These are phyloP conservation scores for Myrica gale DNA, from an alignment of 306 rosid genomes.

Conservation along the genomic window DNA sequence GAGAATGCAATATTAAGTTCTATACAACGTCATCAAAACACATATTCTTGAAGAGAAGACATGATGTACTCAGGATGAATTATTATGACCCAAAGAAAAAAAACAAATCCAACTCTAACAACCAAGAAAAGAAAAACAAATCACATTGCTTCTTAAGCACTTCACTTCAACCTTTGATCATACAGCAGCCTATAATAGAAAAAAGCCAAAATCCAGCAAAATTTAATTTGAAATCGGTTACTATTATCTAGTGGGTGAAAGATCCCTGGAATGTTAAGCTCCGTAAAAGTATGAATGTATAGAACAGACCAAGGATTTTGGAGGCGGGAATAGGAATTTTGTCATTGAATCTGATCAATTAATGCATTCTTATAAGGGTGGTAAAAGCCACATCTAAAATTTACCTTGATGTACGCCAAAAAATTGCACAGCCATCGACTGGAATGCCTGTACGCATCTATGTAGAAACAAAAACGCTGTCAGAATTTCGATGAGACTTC, in stretches of 20 bases:
- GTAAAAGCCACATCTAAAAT: neutral
- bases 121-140: neutral
- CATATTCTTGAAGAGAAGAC: neutral
- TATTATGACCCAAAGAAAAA: constrained; percentile 13
- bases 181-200: constrained; percentile 9
- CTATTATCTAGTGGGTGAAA: neutral
- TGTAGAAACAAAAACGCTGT: constrained; percentile 39
- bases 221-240: too few species aligned
- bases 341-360: neutral
- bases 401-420: constrained; percentile 92
- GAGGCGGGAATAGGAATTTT: neutral
- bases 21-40: constrained; percentile 2
- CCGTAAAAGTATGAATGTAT: constrained; percentile 2
- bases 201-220: neutral
- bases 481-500: constrained; percentile 29
- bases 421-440: constrained; percentile 89
- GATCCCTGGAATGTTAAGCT: neutral
- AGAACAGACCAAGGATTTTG: neutral
- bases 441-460: constrained; percentile 89
- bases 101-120: constrained; percentile 2
- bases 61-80: neutral
- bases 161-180: neutral
- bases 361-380: neutral
- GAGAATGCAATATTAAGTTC: constrained; percentile 16
- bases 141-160: neutral